Percentiles rank a stretch among this genome's conserved stretches.
Evolutionary conservation across 2,329 filamentous ascomycete genomes (phyloP).

Genomic region (Fusarium dimerum): DNA sequence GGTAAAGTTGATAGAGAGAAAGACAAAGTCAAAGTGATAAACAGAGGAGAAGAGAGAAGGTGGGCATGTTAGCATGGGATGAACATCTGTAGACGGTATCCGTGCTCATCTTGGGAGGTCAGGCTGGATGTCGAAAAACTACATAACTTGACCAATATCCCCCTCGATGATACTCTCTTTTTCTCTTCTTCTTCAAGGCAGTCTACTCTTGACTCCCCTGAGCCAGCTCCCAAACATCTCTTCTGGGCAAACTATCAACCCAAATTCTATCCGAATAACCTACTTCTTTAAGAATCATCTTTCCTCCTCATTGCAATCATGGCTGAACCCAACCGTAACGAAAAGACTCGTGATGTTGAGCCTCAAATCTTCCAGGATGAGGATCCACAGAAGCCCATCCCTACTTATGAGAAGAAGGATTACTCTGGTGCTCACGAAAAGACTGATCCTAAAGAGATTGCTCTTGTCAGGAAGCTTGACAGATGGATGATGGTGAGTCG

Average conservation of each 20-base stretch:
- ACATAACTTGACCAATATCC: slow-evolving; percentile 12
- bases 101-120: neutral
- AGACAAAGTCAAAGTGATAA: no score
- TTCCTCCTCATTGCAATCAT: slow-evolving; percentile 1
- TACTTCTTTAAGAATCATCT: neutral
- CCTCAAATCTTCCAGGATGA: slow-evolving; percentile 23
- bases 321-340: slow-evolving; percentile 8
- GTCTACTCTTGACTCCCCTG: slow-evolving; percentile 14
- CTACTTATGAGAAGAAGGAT: slow-evolving; percentile 20
- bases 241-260: no score
- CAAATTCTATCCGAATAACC: neutral
- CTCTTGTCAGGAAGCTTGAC: slow-evolving; percentile 27
- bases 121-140: neutral
- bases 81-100: no score
- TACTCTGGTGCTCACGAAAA: slow-evolving; percentile 31
- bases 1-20: no score
- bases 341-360: slow-evolving; percentile 16
- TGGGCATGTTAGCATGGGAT: no score
- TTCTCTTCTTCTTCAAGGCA: slow-evolving; percentile 13
- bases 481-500: slow-evolving; percentile 26
- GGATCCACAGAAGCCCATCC: slow-evolving; percentile 17
- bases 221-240: neutral
- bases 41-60: no score
- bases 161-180: neutral
- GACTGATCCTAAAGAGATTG: slow-evolving; percentile 28